phyloP scores from a whole-genome alignment of 1,284 basidiomycete genomes.

The Fistulina hepatica region DNA sequence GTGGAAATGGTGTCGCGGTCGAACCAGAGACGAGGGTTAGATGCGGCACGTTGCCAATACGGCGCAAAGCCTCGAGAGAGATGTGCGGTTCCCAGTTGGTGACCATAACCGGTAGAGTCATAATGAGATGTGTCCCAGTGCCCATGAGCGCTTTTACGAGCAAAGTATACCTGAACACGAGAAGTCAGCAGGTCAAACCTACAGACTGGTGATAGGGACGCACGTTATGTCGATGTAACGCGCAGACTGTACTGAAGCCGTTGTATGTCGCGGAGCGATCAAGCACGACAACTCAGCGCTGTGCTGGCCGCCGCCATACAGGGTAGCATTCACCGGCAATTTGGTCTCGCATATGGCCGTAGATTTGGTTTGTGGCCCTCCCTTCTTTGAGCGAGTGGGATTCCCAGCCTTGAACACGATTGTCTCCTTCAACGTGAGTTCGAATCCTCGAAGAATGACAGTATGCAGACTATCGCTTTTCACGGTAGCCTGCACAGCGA shows the following conservation, averaged over 20 bases:
- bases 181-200: too few species aligned
- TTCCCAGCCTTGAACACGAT: constrained; percentile 55
- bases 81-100: constrained; percentile 75
- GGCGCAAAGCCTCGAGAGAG: constrained; percentile 58
- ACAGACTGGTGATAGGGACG: too few species aligned
- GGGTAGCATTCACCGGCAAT: constrained; percentile 55
- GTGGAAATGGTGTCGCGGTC: too few species aligned
- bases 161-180: too few species aligned
- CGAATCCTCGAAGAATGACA: constrained; percentile 66
- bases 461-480: constrained; percentile 57
- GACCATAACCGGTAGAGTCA: constrained; percentile 66
- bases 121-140: constrained; percentile 48
- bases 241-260: constrained; percentile 66
- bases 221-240: constrained; percentile 71
- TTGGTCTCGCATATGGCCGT: constrained; percentile 51
- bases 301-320: constrained; percentile 63
- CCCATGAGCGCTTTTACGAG: constrained; percentile 68
- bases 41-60: constrained; percentile 59
- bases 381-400: constrained; percentile 41
- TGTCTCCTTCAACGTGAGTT: constrained; percentile 67
- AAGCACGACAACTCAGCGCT: constrained; percentile 57
- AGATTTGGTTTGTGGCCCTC: constrained; percentile 44
- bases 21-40: constrained; percentile 40
- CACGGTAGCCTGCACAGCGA: constrained; percentile 58
- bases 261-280: constrained; percentile 60